These are phyloP conservation scores for Fusarium sp. DNA, from an alignment of 2,329 filamentous ascomycete genomes.

Conservation along the genomic window DNA sequence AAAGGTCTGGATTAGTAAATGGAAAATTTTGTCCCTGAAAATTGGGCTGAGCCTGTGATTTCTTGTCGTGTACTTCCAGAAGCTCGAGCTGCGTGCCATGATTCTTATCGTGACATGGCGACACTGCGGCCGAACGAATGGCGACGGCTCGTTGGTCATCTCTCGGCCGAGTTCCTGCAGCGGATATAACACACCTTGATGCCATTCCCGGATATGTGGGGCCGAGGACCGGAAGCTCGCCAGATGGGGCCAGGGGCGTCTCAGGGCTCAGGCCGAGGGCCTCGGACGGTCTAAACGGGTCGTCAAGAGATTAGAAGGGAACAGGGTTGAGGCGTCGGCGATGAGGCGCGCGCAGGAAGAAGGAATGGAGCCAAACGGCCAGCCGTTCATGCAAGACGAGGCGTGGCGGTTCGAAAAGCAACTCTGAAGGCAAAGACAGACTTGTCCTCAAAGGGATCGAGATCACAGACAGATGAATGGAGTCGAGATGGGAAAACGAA, in stretches of 20 bases:
- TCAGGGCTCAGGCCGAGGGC: not conserved
- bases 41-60: not conserved
- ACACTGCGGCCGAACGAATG: conserved; percentile 2
- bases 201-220: conserved; percentile 21
- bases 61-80: not conserved
- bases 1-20: not conserved
- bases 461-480: not conserved
- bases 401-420: not conserved
- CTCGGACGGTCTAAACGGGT: conserved; percentile 4
- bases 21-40: not conserved
- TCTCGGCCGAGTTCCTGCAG: conserved; percentile 26
- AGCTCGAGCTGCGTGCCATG: not conserved
- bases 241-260: conserved; percentile 3
- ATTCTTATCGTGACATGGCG: conserved; percentile 10
- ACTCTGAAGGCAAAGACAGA: not conserved
- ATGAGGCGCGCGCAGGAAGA: not conserved
- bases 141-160: not conserved
- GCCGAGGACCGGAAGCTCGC: conserved; percentile 8
- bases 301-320: conserved; percentile 22
- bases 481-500: not conserved
- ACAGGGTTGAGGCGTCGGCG: conserved; percentile 4
- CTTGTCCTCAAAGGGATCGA: not conserved
- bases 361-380: not conserved
- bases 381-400: not conserved
- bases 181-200: not conserved